Evolutionary conservation across 495 filamentous ascomycete species (phyloP), one percentile per base, ranked within the genome.

Genomic region (Xylaria bambusicola): DNA sequence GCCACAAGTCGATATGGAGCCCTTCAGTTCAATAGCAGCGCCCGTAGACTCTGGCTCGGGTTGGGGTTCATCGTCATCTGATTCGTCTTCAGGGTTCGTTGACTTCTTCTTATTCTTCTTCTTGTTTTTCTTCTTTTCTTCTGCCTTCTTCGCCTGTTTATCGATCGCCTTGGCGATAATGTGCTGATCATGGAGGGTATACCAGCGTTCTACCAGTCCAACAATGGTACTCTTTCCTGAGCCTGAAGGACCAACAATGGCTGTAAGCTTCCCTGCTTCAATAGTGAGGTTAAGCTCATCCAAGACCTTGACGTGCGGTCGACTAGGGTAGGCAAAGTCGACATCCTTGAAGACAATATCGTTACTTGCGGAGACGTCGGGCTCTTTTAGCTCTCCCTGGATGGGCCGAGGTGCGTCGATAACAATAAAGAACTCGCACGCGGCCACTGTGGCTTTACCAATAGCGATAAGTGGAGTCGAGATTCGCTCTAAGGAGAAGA

Each of bases 191-290:
- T 73, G 66, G 35, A 95, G 87, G 29, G 91, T 84, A 66, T 98
- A 98, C 80, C 96, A 98, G 1, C 93, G 84, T 68, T 97, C 92
- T 38, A 98, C 84, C 7, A 98, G 76, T 0, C 91, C 93, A 24
- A 97, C 88, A 17, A 97, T 89, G 0, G 93, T 97, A 62, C 88
- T 92, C 75, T 98, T 98, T 35, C 93, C 88, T 41, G 89, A 90
- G 15, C 88, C 88, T 17, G 90, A 91, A 10, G 92, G 85, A 8
- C 93, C 89, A 40, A 96, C 91, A 48, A 98, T 81, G n/a, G 93
- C 91, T 24, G 90, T 91, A 38, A 91, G 88, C 69, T 92, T 89
- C 13, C 92, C 92, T 6, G 92, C 86, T 35, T 84, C 81, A 44
- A 91, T 83, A 8, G 58, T 69, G 6, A 89, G 70, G 45, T 76